A percentile compares a stretch with the other conserved stretches of the same genome.
Evolutionary conservation across 176 grass and related monocot genomes (phyloP).

Genomic region (Avena insularis): DNA sequence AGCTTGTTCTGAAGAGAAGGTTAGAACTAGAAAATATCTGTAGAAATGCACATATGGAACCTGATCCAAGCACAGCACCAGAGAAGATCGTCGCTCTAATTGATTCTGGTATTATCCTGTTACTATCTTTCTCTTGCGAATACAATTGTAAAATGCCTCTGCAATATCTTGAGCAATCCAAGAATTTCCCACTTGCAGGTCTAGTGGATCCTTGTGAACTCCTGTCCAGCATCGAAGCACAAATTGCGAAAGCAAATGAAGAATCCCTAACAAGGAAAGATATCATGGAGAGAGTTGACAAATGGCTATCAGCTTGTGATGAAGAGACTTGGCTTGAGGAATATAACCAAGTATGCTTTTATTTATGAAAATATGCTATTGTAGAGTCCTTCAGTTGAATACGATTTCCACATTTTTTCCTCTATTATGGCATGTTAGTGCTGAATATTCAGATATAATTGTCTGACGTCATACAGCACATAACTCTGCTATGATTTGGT

Average conservation of each 20-base stretch:
- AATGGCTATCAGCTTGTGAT: constrained; percentile 84
- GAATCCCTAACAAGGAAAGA: constrained; percentile 83
- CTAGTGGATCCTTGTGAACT: constrained; percentile 96
- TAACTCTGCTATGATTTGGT: not conserved
- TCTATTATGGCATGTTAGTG: constrained; percentile 32
- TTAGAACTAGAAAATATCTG: constrained; percentile 94
- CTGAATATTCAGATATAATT: constrained; percentile 15
- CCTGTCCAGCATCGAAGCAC: constrained; percentile 80
- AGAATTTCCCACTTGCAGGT: constrained; percentile 54
- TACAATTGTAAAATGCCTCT: constrained; percentile 30
- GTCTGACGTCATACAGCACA: constrained; percentile 17
- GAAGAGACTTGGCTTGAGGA: constrained; percentile 99
- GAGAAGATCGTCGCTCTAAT: constrained; percentile 83
- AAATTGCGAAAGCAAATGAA: constrained; percentile 82
- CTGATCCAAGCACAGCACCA: constrained; percentile 81
- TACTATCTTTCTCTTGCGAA: constrained; percentile 4
- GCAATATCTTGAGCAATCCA: constrained; percentile 39
- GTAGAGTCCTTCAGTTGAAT: not conserved
- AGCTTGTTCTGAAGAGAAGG: constrained; percentile 94
- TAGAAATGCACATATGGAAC: constrained; percentile 74
- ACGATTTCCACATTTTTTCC: not conserved
- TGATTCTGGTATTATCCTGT: constrained; percentile 75
- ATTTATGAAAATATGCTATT: constrained; percentile 28
- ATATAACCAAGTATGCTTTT: constrained; percentile 75
- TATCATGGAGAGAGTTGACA: constrained; percentile 80